phyloP scores from a whole-genome alignment of 176 grass and related monocot genomes.

The barley (Hordeum vulgare) region DNA sequence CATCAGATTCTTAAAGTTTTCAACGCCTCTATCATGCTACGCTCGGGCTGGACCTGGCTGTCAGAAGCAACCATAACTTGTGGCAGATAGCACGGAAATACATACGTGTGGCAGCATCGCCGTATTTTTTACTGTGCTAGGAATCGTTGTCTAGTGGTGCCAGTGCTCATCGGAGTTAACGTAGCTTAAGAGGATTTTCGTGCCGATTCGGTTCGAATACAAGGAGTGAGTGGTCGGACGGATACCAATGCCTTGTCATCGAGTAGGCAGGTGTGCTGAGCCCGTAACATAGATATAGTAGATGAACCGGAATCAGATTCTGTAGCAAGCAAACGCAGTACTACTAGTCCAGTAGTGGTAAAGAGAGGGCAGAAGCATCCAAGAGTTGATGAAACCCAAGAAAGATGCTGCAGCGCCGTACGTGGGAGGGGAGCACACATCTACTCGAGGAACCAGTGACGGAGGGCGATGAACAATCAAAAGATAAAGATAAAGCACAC shows the following conservation, averaged over 20 bases:
- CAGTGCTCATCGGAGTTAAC: background rate
- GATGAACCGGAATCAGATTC: background rate
- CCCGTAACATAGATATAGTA: too few relatives aligned
- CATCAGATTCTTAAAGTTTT: constrained; percentile 30
- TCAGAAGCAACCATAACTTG: background rate
- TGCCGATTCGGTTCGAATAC: background rate
- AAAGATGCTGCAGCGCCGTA: constrained; percentile 38
- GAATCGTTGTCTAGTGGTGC: background rate
- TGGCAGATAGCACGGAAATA: background rate
- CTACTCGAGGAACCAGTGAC: constrained; percentile 1
- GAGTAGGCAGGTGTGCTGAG: background rate
- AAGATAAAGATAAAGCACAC: background rate
- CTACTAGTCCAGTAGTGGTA: too few relatives aligned
- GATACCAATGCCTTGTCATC: background rate
- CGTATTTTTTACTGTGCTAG: background rate
- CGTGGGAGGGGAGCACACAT: background rate
- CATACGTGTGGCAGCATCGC: too few relatives aligned
- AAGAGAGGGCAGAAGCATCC: background rate
- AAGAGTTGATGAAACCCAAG: constrained; percentile 32
- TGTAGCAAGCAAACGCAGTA: background rate
- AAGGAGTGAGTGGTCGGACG: background rate
- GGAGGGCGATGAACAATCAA: constrained; percentile 14
- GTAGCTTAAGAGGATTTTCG: background rate
- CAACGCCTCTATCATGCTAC: constrained; percentile 29
- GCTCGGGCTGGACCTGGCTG: constrained; percentile 4